Percentiles rank a stretch among this genome's conserved stretches.
These are phyloP conservation scores for Aspergillus sp. DNA, from an alignment of 2,329 filamentous ascomycete species.

Conservation along the genomic window DNA sequence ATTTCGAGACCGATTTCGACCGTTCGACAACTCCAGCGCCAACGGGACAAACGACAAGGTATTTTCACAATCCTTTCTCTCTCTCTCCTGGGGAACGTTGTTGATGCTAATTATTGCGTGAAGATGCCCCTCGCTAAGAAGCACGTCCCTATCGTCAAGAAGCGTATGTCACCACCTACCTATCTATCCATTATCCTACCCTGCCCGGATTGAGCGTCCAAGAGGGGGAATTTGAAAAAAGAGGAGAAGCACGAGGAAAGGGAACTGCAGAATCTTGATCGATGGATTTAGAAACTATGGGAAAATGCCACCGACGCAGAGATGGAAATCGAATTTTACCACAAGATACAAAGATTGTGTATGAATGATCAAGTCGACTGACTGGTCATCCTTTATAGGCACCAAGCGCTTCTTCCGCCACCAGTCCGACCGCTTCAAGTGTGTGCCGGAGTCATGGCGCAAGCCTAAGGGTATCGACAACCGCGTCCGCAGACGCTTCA, in stretches of 20 bases:
- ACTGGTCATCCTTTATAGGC: slow-evolving; percentile 53
- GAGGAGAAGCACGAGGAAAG: not conserved
- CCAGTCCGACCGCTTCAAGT: slow-evolving; percentile 96
- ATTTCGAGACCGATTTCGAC: slow-evolving; percentile 41
- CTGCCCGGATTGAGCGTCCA: not conserved
- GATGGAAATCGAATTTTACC: not conserved
- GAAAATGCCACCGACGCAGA: not conserved
- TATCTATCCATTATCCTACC: not conserved
- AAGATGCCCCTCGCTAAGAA: slow-evolving; percentile 98
- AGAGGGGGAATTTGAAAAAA: not conserved
- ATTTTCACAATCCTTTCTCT: slow-evolving; percentile 20
- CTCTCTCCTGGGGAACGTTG: not conserved
- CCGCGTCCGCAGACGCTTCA: slow-evolving; percentile 95
- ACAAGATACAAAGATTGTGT: not conserved
- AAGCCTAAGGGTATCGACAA: slow-evolving; percentile 99
- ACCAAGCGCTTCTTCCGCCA: slow-evolving; percentile 95
- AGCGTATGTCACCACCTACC: slow-evolving; percentile 70
- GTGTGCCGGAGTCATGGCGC: slow-evolving; percentile 88
- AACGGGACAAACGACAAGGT: slow-evolving; percentile 49
- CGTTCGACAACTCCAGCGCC: slow-evolving; percentile 45
- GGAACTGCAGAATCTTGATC: not conserved
- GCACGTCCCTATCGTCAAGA: slow-evolving; percentile 99
- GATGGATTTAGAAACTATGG: not conserved
- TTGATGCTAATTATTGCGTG: slow-evolving; percentile 16
- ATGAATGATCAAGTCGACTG: slow-evolving; percentile 4